A percentile compares a stretch with the other conserved stretches of the same genome.
phyloP scores from a whole-genome alignment of 495 filamentous ascomycete genomes.

The Aspergillus hancockii region DNA sequence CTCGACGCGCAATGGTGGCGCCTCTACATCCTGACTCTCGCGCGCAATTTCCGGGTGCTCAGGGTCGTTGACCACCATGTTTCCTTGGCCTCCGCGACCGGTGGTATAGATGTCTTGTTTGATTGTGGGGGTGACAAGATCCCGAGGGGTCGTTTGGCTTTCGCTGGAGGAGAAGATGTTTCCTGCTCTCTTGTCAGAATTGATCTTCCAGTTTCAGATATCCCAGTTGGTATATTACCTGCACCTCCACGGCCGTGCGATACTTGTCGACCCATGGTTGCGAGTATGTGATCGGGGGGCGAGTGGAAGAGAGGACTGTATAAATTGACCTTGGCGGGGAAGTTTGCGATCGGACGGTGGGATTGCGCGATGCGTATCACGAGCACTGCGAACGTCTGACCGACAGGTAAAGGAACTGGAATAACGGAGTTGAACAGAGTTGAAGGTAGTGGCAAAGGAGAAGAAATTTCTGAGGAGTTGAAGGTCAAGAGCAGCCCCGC shows the following conservation, averaged over 20 bases:
- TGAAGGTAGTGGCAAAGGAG: not conserved
- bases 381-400: not conserved
- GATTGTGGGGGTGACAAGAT: conserved; percentile 79
- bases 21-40: conserved; percentile 76
- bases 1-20: conserved; percentile 50
- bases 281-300: not conserved
- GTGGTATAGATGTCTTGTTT: conserved; percentile 83
- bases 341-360: not conserved
- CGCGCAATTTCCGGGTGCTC: conserved; percentile 66
- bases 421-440: not conserved
- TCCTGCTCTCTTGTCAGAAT: conserved; percentile 43
- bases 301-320: not conserved
- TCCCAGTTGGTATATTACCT: conserved; percentile 31
- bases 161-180: conserved; percentile 70
- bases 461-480: not conserved
- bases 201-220: not conserved
- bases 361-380: not conserved
- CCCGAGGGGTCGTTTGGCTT: conserved; percentile 51
- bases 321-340: not conserved
- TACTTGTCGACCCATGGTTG: conserved; percentile 31
- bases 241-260: conserved; percentile 59
- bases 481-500: conserved; percentile 2
- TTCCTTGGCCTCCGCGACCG: conserved; percentile 70
- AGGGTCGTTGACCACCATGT: conserved; percentile 74
- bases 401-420: not conserved